These are phyloP conservation scores for Metschnikowia kunwiensis DNA, from an alignment of 805 yeast species.

Conservation along the genomic window DNA sequence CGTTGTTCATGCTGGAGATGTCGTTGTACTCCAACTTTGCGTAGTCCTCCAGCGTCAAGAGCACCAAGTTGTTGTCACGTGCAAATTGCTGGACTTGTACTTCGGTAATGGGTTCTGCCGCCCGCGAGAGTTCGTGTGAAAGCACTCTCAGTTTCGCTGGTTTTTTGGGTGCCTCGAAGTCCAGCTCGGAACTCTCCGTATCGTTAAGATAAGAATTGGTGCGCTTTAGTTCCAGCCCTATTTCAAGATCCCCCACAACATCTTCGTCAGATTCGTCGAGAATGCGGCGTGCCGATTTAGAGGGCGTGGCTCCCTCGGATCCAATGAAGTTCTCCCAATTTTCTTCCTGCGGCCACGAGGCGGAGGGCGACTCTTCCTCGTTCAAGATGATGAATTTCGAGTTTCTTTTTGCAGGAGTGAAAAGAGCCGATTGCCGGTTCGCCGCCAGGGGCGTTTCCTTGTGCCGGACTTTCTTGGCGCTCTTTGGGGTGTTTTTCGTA, in stretches of 20 bases:
- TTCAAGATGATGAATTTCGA: conserved; percentile 32
- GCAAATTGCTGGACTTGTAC: conserved; percentile 35
- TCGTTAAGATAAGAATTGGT: conserved; percentile 26
- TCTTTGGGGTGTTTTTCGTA: conserved; percentile 24
- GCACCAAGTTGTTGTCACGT: conserved; percentile 28
- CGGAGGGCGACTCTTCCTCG: conserved; percentile 19
- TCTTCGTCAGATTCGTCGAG: conserved; percentile 17
- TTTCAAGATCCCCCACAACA: conserved; percentile 4
- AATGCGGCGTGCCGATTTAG: conserved; percentile 20
- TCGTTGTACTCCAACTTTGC: conserved; percentile 29
- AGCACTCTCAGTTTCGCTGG: conserved; percentile 14
- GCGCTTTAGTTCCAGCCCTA: conserved; percentile 10
- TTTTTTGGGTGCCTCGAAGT: conserved; percentile 13
- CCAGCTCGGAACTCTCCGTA: conserved; percentile 29
- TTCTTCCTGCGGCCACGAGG: conserved; percentile 19
- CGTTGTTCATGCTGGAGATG: conserved; percentile 22
- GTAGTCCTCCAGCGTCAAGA: conserved; percentile 32
- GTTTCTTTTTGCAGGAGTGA: conserved; percentile 37
- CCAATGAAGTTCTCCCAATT: conserved; percentile 42
- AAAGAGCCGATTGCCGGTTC: conserved; percentile 22
- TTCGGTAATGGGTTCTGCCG: conserved; percentile 15
- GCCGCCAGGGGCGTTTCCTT: conserved; percentile 16
- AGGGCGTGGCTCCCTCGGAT: conserved; percentile 24
- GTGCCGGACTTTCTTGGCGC: conserved; percentile 15
- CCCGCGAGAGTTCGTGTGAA: conserved; percentile 18